Evolutionary conservation across 2,329 filamentous ascomycete species (phyloP).

Genomic region (Grosmannia serpens): DNA sequence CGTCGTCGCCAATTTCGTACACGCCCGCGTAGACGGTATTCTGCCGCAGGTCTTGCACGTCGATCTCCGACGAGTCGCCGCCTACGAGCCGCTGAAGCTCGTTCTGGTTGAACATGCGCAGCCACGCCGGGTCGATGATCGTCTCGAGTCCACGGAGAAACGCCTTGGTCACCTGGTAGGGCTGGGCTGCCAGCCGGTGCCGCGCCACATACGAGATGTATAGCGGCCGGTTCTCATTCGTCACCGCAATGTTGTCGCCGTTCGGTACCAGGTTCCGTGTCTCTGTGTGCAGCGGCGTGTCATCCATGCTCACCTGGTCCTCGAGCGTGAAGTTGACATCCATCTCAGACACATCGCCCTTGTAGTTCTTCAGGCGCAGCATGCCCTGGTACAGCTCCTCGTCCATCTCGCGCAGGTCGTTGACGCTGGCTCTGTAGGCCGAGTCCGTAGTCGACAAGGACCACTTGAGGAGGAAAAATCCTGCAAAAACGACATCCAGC

Average conservation of each 20-base stretch:
- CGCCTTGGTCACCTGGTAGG: slow-evolving; percentile 67
- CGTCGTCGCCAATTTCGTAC: slow-evolving; percentile 83
- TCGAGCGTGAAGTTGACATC: slow-evolving; percentile 81
- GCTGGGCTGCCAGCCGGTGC: slow-evolving; percentile 74
- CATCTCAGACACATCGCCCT: slow-evolving; percentile 69
- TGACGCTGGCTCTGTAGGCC: slow-evolving; percentile 81
- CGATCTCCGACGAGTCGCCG: slow-evolving; percentile 74
- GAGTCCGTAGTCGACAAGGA: slow-evolving; percentile 51
- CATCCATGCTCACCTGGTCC: slow-evolving; percentile 46
- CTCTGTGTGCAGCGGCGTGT: slow-evolving; percentile 43
- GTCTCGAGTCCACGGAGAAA: slow-evolving; percentile 77
- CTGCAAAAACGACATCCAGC: slow-evolving; percentile 83
- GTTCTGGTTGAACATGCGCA: slow-evolving; percentile 96
- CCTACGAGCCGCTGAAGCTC: slow-evolving; percentile 90
- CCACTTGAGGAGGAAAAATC: slow-evolving; percentile 96
- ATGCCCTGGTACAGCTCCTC: slow-evolving; percentile 84
- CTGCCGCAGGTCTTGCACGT: slow-evolving; percentile 70
- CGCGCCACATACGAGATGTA: slow-evolving; percentile 89
- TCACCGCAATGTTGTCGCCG: slow-evolving; percentile 68
- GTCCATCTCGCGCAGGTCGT: slow-evolving; percentile 87
- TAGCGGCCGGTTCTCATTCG: slow-evolving; percentile 83
- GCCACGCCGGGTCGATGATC: slow-evolving; percentile 86
- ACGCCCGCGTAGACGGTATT: slow-evolving; percentile 83
- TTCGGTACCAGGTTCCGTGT: slow-evolving; percentile 66
- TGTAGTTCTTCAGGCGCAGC: slow-evolving; percentile 70